phyloP scores from a whole-genome alignment of 768 basidiomycete genomes.

The Rhizopogon vulgaris region DNA sequence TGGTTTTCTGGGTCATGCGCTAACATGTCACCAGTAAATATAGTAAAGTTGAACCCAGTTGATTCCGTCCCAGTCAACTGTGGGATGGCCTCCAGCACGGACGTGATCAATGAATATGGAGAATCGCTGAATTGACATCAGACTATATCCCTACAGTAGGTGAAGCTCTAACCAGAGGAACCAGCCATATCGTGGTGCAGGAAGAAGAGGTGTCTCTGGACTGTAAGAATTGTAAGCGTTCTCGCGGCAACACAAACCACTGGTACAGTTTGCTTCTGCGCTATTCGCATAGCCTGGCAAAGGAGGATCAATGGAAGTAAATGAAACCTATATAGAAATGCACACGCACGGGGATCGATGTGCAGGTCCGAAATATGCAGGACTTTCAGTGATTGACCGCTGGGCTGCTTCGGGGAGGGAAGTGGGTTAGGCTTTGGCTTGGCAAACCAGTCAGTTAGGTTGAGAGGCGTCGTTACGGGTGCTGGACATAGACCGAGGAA shows the following conservation, averaged over 20 bases:
- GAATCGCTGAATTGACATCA: constrained; percentile 42
- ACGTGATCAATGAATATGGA: constrained; percentile 51
- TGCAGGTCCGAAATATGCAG: constrained; percentile 77
- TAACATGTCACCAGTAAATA: constrained; percentile 73
- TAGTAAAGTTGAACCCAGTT: constrained; percentile 55
- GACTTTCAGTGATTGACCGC: constrained; percentile 63
- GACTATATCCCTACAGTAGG: neutral
- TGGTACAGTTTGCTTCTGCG: constrained; percentile 67
- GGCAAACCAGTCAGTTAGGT: constrained; percentile 64
- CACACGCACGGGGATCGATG: constrained; percentile 57
- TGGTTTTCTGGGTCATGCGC: constrained; percentile 67
- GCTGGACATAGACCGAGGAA: constrained; percentile 52
- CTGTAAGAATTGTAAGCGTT: constrained; percentile 44
- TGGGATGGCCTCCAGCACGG: constrained; percentile 65
- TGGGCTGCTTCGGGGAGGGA: constrained; percentile 50
- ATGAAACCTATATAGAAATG: neutral
- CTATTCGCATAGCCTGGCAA: constrained; percentile 58
- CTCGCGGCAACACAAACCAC: constrained; percentile 58
- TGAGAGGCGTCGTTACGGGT: constrained; percentile 52
- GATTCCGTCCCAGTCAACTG: constrained; percentile 53
- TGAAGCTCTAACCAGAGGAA: constrained; percentile 43
- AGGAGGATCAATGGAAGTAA: neutral
- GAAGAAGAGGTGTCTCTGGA: constrained; percentile 43
- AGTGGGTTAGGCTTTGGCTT: constrained; percentile 72
- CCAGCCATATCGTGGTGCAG: constrained; percentile 66